phyloP scores from a whole-genome alignment of 2,329 filamentous ascomycete genomes.

The Diplodia sapinea region DNA sequence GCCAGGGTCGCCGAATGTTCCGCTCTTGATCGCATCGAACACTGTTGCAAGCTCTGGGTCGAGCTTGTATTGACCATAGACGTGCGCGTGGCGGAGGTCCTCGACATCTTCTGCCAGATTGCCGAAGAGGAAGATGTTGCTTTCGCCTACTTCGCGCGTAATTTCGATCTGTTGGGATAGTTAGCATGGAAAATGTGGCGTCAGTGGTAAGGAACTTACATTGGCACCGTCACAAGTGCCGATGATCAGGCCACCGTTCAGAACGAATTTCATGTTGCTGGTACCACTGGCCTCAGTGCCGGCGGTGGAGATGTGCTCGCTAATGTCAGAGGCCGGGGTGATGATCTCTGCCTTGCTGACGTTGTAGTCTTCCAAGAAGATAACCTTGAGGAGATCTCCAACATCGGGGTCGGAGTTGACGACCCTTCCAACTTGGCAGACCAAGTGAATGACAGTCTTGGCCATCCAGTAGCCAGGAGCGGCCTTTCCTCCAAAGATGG shows the following conservation, averaged over 20 bases:
- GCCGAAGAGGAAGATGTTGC: constrained; percentile 98
- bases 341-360: constrained; percentile 99
- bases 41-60: constrained; percentile 80
- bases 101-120: constrained; percentile 96
- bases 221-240: constrained; percentile 98
- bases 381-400: constrained; percentile 92
- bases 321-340: constrained; percentile 89
- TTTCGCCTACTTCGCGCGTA: constrained; percentile 92
- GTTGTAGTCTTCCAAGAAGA: constrained; percentile 98
- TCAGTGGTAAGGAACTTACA: constrained; percentile 57
- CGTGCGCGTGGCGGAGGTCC: constrained; percentile 88
- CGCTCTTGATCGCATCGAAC: constrained; percentile 79
- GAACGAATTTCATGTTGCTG: constrained; percentile 99
- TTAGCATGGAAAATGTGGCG: constrained; percentile 12
- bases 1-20: constrained; percentile 78
- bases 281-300: constrained; percentile 89
- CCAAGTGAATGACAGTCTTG: constrained; percentile 96
- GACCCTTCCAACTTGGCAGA: constrained; percentile 88
- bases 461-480: constrained; percentile 99
- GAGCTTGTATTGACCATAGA: constrained; percentile 78
- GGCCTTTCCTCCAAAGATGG: constrained; percentile 96
- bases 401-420: constrained; percentile 93
- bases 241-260: constrained; percentile 96
- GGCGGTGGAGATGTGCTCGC: constrained; percentile 97
- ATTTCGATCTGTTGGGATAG: constrained; percentile 79